A percentile compares a stretch with the other conserved stretches of the same genome.
These are phyloP conservation scores for Lentithecium fluviatile DNA, from an alignment of 495 filamentous ascomycete species.

Conservation along the genomic window DNA sequence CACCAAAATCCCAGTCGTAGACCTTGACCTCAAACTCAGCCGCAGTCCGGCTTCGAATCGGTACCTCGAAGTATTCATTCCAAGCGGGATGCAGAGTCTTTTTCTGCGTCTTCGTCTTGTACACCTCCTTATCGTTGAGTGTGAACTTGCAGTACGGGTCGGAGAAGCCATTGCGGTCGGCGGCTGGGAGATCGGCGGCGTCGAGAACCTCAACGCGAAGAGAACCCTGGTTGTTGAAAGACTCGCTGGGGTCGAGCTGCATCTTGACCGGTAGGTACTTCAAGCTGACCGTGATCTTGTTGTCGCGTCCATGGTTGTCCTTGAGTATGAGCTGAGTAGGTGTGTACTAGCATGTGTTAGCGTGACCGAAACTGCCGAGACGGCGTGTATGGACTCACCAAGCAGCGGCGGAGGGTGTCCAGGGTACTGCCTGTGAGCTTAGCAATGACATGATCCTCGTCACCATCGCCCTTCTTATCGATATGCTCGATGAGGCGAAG, in stretches of 20 bases:
- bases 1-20: conserved; percentile 93
- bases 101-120: conserved; percentile 92
- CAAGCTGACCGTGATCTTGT: conserved; percentile 82
- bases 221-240: conserved; percentile 97
- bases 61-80: conserved; percentile 92
- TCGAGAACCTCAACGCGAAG: conserved; percentile 89
- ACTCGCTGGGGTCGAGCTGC: conserved; percentile 89
- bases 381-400: conserved; percentile 55
- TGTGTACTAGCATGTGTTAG: conserved; percentile 62
- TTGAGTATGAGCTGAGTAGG: conserved; percentile 77
- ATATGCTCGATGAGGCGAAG: conserved; percentile 74
- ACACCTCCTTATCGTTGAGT: conserved; percentile 78
- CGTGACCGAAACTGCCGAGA: not conserved
- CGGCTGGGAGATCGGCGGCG: conserved; percentile 80
- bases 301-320: conserved; percentile 70
- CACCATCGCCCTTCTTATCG: conserved; percentile 69
- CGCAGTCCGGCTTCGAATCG: conserved; percentile 76
- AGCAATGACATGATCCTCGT: conserved; percentile 70
- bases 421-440: conserved; percentile 83
- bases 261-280: conserved; percentile 94
- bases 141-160: conserved; percentile 96
- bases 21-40: conserved; percentile 82
- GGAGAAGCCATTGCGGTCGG: conserved; percentile 92
- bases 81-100: conserved; percentile 92
- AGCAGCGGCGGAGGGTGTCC: conserved; percentile 77